Percentiles rank a stretch among this genome's conserved stretches.
Evolutionary conservation across 768 basidiomycete genomes (phyloP).

Genomic region (Mycena chlorophos): DNA sequence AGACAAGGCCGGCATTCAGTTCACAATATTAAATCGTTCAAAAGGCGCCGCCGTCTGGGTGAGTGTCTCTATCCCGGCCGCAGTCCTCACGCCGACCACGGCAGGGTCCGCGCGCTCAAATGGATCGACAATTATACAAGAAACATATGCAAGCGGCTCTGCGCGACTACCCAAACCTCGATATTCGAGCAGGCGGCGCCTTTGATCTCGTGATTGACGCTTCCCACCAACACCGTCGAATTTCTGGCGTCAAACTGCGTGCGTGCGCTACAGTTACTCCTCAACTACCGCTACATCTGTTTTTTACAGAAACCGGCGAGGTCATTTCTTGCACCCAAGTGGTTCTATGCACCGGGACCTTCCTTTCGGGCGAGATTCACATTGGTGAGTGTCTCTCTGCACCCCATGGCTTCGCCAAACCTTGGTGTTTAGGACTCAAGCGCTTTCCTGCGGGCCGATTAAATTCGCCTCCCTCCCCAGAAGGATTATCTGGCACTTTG

Average conservation of each 20-base stretch:
- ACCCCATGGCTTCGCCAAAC: background rate
- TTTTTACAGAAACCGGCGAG: slow-evolving; percentile 64
- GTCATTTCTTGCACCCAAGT: slow-evolving; percentile 76
- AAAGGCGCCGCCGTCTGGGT: slow-evolving; percentile 92
- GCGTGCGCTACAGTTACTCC: slow-evolving; percentile 6
- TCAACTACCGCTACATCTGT: background rate
- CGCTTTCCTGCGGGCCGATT: slow-evolving; percentile 78
- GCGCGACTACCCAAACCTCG: slow-evolving; percentile 64
- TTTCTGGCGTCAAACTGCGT: slow-evolving; percentile 73
- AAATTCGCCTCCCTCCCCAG: slow-evolving; percentile 61
- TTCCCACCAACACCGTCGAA: slow-evolving; percentile 36
- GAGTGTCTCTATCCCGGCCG: slow-evolving; percentile 23
- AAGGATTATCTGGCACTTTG: slow-evolving; percentile 77
- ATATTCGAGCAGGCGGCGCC: slow-evolving; percentile 71
- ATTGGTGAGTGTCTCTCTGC: slow-evolving; percentile 52
- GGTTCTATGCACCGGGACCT: slow-evolving; percentile 89
- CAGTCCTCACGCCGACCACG: background rate
- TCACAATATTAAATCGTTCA: slow-evolving; percentile 80
- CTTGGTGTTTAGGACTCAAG: slow-evolving; percentile 51
- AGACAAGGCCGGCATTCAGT: slow-evolving; percentile 90
- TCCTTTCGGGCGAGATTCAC: slow-evolving; percentile 88
- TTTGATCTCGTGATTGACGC: slow-evolving; percentile 75
- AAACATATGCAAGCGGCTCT: slow-evolving; percentile 74
- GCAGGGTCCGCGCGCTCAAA: slow-evolving; percentile 87
- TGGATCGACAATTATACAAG: slow-evolving; percentile 85